A percentile compares a stretch with the other conserved stretches of the same genome.
Evolutionary conservation across 1,284 basidiomycete genomes (phyloP).

Genomic region (Pholiota adiposa): DNA sequence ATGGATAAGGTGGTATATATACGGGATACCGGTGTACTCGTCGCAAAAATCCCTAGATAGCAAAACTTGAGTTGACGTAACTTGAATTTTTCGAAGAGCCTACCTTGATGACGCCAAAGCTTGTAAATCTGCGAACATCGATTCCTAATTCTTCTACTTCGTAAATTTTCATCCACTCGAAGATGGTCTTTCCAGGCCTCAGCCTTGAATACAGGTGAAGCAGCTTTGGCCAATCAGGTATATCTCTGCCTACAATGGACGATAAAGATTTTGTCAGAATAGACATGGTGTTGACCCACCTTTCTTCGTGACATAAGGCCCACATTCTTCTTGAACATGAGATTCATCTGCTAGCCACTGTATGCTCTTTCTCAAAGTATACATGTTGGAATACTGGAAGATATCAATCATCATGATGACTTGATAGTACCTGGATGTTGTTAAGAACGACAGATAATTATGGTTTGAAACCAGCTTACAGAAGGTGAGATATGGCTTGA

Average conservation of each 20-base stretch:
- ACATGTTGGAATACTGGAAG: constrained; percentile 99
- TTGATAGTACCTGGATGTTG: constrained; percentile 79
- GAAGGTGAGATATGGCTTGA: constrained; percentile 89
- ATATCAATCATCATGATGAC: constrained; percentile 96
- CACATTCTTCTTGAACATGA: constrained; percentile 88
- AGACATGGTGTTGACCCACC: constrained; percentile 41
- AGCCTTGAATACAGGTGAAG: constrained; percentile 87
- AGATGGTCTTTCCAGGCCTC: constrained; percentile 83
- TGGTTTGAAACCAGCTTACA: constrained; percentile 56
- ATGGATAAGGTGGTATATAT: constrained; percentile 49
- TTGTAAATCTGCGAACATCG: constrained; percentile 93
- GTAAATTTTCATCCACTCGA: constrained; percentile 88
- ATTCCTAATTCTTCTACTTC: constrained; percentile 77
- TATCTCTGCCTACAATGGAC: constrained; percentile 45
- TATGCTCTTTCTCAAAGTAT: constrained; percentile 84
- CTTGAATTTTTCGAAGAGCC: neutral
- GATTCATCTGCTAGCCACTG: constrained; percentile 84
- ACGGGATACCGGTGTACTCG: constrained; percentile 94
- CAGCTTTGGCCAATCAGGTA: constrained; percentile 84
- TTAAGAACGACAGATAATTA: constrained; percentile 3
- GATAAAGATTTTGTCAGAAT: constrained; percentile 1
- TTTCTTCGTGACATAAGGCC: constrained; percentile 83
- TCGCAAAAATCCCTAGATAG: constrained; percentile 81
- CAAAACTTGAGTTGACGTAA: neutral
- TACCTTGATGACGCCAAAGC: constrained; percentile 98